Conservation (phyloP, 2,329 filamentous ascomycete species). For the Fusarium chlamydosporum region DNA sequence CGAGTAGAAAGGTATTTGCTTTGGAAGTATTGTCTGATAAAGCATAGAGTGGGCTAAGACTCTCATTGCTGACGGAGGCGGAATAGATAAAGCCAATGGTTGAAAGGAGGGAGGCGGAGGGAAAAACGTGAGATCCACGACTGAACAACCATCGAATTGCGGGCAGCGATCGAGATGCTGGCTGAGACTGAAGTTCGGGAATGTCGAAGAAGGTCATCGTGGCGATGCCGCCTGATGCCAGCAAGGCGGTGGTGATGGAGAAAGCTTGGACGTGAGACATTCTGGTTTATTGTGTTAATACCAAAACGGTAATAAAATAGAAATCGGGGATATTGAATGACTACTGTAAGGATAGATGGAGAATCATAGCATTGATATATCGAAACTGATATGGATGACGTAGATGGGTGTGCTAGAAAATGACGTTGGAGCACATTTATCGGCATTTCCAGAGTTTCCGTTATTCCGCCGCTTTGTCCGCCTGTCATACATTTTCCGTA, state of each 20-base stretch:
- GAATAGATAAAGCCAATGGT: slow-evolving; percentile 3
- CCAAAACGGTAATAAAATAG: too few relatives aligned
- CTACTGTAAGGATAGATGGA: too few relatives aligned
- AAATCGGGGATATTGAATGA: too few relatives aligned
- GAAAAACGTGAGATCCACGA: slow-evolving; percentile 7
- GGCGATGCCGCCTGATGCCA: slow-evolving; percentile 20
- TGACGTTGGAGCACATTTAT: not conserved
- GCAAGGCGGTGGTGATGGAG: slow-evolving; percentile 4
- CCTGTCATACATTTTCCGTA: not conserved
- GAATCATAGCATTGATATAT: not conserved
- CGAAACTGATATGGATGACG: not conserved
- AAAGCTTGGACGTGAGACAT: not conserved
- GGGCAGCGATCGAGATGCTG: slow-evolving; percentile 1
- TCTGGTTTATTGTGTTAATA: accelerated
- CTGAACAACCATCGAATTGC: slow-evolving; percentile 1
- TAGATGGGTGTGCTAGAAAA: not conserved
- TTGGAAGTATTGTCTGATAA: not conserved
- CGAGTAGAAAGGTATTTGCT: not conserved
- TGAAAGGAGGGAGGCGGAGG: not conserved
- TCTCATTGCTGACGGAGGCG: not conserved
- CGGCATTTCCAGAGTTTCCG: slow-evolving; percentile 16
- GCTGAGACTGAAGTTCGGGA: slow-evolving; percentile 22
- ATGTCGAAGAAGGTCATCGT: slow-evolving; percentile 21
- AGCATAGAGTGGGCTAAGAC: accelerated
- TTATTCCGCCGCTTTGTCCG: not conserved